Evolutionary conservation across 108 stramenopile genomes (phyloP), one percentile per base, ranked within the genome.

Genomic region (Skeletonema grethae): DNA sequence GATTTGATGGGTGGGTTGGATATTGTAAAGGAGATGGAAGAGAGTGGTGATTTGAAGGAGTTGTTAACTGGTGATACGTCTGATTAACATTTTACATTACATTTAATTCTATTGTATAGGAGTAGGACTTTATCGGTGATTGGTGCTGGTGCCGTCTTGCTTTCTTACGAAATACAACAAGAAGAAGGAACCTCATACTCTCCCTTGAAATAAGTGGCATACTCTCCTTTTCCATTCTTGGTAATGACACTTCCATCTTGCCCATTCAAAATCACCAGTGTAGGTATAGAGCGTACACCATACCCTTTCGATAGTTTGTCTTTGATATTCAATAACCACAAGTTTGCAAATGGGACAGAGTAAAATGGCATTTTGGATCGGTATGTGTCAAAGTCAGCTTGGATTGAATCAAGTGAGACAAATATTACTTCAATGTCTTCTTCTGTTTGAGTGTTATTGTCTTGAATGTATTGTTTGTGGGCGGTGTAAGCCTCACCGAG

Each of bases 1-100:
- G 95, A 96, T 73, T 84, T 99, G 48, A 73, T 98, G 1, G 99
- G 99, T 46, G 99, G 99, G 8, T 79, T 99, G 46, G 99, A 99
- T 78, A 96, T 99, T 74, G 83, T 97, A 56, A 87, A 89, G 65
- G 98, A 99, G 82, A 84, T 99, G 85, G 67, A 70, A 45, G 95
- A 96, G 43, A 65, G 77, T 50, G 93, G 89, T 8, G 95, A 94
- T 67, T 74, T 96, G 61, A 62, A 75, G 46, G 91, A 85, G 35
- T 63, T 86, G 70, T 59, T 90, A 80, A 82, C 63, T 58, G 84
- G 70, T 13, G 58, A 48, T 41, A 60, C 90, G 50, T 24, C 9
- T 53, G 50, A 53, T 53, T 43, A n/a, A 53, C 15, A 53, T 24
- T 24, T 22, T 48, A 10, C 38, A n/a, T n/a, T 43, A 43, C 15